Percentiles rank a stretch among this genome's conserved stretches.
Evolutionary conservation across 257 asterid genomes (phyloP).

Genomic region (Salvia rosmarinus): DNA sequence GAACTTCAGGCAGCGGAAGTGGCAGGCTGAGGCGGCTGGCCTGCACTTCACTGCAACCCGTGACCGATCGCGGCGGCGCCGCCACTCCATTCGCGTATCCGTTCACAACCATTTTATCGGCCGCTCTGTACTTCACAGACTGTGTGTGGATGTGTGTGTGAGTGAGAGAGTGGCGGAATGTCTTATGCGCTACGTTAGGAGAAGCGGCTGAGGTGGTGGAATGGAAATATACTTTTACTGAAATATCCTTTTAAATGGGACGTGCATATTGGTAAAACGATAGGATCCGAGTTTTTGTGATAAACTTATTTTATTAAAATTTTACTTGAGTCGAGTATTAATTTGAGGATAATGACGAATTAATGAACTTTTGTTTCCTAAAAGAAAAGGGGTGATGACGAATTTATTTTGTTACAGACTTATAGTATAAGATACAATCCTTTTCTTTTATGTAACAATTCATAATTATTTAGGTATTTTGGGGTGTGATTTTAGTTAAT

Average conservation of each 20-base stretch:
- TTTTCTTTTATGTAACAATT: too few species aligned
- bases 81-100: constrained; percentile 32
- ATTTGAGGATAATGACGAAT: neutral
- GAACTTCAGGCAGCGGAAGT: constrained; percentile 71
- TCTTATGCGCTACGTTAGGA: neutral
- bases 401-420: too few species aligned
- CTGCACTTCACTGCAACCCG: constrained; percentile 74
- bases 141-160: neutral
- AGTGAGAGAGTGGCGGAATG: neutral
- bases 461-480: too few species aligned
- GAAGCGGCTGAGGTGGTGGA: neutral
- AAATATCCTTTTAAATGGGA: too few species aligned
- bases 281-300: too few species aligned
- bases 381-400: too few species aligned
- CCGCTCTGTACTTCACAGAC: neutral
- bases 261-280: too few species aligned
- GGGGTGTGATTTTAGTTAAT: too few species aligned
- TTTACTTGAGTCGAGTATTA: too few species aligned
- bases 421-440: too few species aligned
- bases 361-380: neutral
- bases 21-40: constrained; percentile 62
- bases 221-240: neutral
- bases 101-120: constrained; percentile 32
- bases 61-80: constrained; percentile 48
- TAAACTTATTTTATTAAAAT: too few species aligned